Base-by-base conservation (phyloP, 2,329 filamentous ascomycete genomes). In the Sclerotinia subarctica region DNA sequence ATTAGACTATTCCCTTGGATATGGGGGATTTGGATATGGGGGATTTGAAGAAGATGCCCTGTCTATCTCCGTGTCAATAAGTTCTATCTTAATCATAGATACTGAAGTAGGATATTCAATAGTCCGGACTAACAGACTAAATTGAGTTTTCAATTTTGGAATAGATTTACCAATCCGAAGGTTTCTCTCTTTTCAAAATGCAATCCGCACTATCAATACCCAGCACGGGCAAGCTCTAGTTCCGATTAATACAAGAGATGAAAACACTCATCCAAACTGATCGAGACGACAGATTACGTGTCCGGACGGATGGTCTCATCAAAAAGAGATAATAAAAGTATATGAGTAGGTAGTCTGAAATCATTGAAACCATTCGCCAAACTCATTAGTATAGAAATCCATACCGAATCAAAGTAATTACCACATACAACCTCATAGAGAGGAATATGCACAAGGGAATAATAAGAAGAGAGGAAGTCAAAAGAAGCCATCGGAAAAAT, bases 91-190 rank as follows among this genome's bases (percentile, higher is more conserved):
- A 5, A 49, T 24, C 1, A 38, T 2, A 17, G 7, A 60, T 8
- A 32, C 44, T 0, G 6, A 21, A 49, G 47, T 8, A 49, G 46
- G 17, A 19, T 47, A 4, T 21, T 1, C 46, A 47, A 47, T 47
- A 24, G 15, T 51, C 24, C 7, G 24, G 11, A 53, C 52, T 17
- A 64, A 46, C 19, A 53, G 8, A n/a, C n/a, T 15, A 10, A n/a
- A 21, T 26, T 32, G 26, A 32, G 49, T 21, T 24, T 57, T 42
- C 79, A 81, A 78, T 57, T 75, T 72, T 10, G 78, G 17, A 8
- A 1, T 35, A 8, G 35, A 42, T 38, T 13, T 11, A 38, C 2
- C 10, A 38, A 38, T 13, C 10, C 35, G 13, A 10, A 13, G 35
- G 11, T 13, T 6, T 38, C 35, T 38, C 35, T 38, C 3, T 6